These are phyloP conservation scores for Barnettozyma salicaria DNA, from an alignment of 805 yeast genomes.

Conservation along the genomic window DNA sequence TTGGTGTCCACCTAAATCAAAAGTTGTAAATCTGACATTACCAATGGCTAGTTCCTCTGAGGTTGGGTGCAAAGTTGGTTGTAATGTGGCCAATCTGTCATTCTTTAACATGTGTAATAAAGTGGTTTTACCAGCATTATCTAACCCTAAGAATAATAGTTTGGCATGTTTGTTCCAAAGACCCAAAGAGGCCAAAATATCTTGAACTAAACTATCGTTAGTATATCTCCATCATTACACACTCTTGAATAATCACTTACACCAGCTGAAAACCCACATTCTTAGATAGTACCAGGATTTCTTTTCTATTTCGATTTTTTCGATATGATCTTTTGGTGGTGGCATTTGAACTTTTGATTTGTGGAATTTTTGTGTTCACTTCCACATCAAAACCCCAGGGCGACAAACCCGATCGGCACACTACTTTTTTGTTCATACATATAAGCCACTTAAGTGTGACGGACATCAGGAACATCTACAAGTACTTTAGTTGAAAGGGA, in stretches of 20 bases:
- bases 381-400: background rate
- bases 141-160: conserved; percentile 90
- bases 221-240: background rate
- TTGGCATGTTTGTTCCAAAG: conserved; percentile 94
- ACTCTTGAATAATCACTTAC: conserved; percentile 27
- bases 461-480: too few species aligned
- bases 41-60: conserved; percentile 98
- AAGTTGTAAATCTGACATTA: conserved; percentile 92
- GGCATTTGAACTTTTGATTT: too few species aligned
- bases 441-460: too few species aligned
- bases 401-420: too few species aligned
- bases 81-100: conserved; percentile 95
- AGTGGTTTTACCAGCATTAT: conserved; percentile 97
- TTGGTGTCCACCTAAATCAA: conserved; percentile 97
- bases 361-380: too few species aligned
- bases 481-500: too few species aligned
- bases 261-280: conserved; percentile 44
- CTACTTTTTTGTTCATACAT: too few species aligned
- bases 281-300: conserved; percentile 1
- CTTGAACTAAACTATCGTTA: conserved; percentile 28
- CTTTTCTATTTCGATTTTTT: background rate
- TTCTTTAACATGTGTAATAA: conserved; percentile 80
- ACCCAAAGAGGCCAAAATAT: conserved; percentile 72
- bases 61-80: conserved; percentile 98
- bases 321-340: conserved; percentile 3